Conservation (phyloP, 2,329 filamentous ascomycete genomes). For the Hypomyces rosellus region DNA sequence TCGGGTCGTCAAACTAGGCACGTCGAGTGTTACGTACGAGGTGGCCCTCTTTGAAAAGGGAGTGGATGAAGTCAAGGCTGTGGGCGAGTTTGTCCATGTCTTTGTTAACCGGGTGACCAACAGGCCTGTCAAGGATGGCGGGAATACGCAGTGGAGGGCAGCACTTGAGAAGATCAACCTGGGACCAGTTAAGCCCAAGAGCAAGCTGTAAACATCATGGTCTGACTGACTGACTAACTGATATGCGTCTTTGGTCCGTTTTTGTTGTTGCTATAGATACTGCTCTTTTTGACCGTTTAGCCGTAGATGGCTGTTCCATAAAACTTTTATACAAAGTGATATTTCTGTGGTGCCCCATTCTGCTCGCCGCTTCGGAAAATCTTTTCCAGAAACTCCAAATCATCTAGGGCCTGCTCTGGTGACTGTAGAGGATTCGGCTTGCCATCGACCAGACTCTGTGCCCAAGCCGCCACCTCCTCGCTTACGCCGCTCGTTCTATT, state of each 20-base stretch:
- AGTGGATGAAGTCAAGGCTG: slow-evolving; percentile 67
- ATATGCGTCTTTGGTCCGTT: background rate
- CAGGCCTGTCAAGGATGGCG: slow-evolving; percentile 59
- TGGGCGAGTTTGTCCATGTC: slow-evolving; percentile 81
- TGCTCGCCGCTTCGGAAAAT: slow-evolving; percentile 43
- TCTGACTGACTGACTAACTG: background rate
- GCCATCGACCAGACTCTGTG: slow-evolving; percentile 42
- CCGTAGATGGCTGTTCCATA: too few relatives aligned
- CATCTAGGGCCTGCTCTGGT: slow-evolving; percentile 52
- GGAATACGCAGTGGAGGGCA: slow-evolving; percentile 51
- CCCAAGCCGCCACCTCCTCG: slow-evolving; percentile 58
- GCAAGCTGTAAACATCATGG: slow-evolving; percentile 11
- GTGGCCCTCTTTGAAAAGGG: slow-evolving; percentile 78
- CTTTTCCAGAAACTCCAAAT: slow-evolving; percentile 53
- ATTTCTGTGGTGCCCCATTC: slow-evolving; percentile 32
- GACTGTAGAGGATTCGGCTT: slow-evolving; percentile 44
- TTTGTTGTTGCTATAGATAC: background rate
- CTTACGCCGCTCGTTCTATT: slow-evolving; percentile 47
- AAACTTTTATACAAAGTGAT: slow-evolving; percentile 31
- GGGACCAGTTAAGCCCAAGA: slow-evolving; percentile 8
- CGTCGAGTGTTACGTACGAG: slow-evolving; percentile 84
- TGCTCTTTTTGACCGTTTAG: background rate
- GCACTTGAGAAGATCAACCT: slow-evolving; percentile 53
- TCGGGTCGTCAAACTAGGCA: slow-evolving; percentile 76
- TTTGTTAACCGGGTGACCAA: slow-evolving; percentile 73